Conservation (phyloP, 2,329 filamentous ascomycete species). For the Hypomyces rosellus region DNA sequence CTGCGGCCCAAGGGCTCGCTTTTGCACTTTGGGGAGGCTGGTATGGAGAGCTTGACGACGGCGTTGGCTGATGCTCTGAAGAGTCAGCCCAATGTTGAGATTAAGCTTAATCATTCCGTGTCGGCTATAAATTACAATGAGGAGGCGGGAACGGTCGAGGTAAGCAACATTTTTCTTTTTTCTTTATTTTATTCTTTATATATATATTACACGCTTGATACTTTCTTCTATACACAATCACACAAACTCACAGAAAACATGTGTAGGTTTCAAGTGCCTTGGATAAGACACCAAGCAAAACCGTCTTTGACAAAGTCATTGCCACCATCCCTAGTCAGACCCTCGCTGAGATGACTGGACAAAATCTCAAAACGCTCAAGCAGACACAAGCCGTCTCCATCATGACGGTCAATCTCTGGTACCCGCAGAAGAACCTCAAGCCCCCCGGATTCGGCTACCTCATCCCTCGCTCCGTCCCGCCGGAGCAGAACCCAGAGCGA, state of each 20-base stretch:
- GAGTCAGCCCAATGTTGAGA: slow-evolving; percentile 50
- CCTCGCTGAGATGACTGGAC: slow-evolving; percentile 32
- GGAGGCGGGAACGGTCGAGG: slow-evolving; percentile 33
- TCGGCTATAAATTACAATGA: slow-evolving; percentile 36
- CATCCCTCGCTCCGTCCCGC: slow-evolving; percentile 67
- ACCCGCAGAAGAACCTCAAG: slow-evolving; percentile 55
- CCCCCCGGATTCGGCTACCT: slow-evolving; percentile 83
- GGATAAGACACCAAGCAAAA: not conserved
- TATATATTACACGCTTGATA: no score
- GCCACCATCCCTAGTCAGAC: slow-evolving; percentile 53
- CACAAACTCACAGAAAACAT: slow-evolving; percentile 8
- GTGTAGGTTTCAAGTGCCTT: no score
- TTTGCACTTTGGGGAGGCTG: slow-evolving; percentile 39
- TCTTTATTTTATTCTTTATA: no score
- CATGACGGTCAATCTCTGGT: slow-evolving; percentile 91
- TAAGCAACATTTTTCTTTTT: slow-evolving; percentile 22
- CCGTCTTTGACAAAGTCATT: slow-evolving; percentile 51
- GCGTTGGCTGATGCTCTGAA: slow-evolving; percentile 46
- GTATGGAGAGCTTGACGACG: slow-evolving; percentile 56
- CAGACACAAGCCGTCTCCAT: slow-evolving; percentile 66
- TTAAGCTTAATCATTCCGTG: slow-evolving; percentile 47
- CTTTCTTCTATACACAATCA: no score
- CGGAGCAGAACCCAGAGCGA: slow-evolving; percentile 70
- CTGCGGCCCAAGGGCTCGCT: slow-evolving; percentile 25
- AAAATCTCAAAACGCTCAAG: slow-evolving; percentile 41